Base-by-base conservation (phyloP, 106 monocot species). In the Dioscorea dumetorum region DNA sequence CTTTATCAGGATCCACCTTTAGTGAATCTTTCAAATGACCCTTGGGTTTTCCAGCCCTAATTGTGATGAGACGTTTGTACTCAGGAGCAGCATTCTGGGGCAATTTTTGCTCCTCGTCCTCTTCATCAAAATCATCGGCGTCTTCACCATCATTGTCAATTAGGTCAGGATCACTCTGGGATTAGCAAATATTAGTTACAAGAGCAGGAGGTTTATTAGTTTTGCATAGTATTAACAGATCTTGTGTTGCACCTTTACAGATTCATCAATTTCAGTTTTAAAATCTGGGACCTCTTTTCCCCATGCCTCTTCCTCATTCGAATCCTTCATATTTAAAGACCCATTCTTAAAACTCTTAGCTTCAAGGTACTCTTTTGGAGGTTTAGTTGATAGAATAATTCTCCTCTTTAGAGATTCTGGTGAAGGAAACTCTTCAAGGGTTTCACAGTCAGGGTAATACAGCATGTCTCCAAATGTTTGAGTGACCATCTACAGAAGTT, bases 31-130 rank as follows among this genome's bases (percentile, higher is more conserved):
- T 67, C 50, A 83, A 58, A 1, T 15, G 31, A 49, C 91, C 85
- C 69, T 84, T 83, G 21, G 78, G 79, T 72, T 92, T 88, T 33
- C 82, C 85, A 21, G 82, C 88, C 21, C 68, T 72, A 70, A 91
- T 91, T 19, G 87, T 79, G 66, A 87, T 87, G 50, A 91, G 69
- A 48, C 66, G 70, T 35, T 71, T 87, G 63, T 87, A 91, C 32
- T 85, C 77, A 61, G 62, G 63, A 22, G 72, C 61, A 62, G 50
- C 31, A 14, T 78, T 59, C 53, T 72, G 64, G 16, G 21, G 53
- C 18, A 71, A 61, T 33, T 77, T 79, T n/a, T 33, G 71, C 41
- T 77, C 72, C 17, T 79, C 68, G 32, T 70, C 66, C 34, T 77
- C 71, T 50, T 70, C 73, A 7, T 70, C 70, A 16, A 60, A 70